These are phyloP conservation scores for Amanita pseudoporphyria DNA, from an alignment of 768 basidiomycete genomes.

Conservation along the genomic window DNA sequence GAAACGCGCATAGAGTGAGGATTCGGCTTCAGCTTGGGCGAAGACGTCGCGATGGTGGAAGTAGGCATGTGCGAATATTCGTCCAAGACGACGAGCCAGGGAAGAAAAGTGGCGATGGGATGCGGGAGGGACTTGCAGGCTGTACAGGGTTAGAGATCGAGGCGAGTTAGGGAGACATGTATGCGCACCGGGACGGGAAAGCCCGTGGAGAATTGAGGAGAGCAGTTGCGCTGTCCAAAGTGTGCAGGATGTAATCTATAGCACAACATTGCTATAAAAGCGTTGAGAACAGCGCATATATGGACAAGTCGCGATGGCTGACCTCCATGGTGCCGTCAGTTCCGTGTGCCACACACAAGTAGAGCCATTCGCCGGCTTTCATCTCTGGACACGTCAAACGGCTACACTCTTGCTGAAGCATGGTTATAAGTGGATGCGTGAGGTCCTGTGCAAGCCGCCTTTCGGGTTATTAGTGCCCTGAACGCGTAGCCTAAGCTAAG, in stretches of 20 bases:
- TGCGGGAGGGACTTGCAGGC: slow-evolving; percentile 70
- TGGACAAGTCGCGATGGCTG: slow-evolving; percentile 12
- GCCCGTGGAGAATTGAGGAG: slow-evolving; percentile 84
- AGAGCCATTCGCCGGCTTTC: slow-evolving; percentile 99
- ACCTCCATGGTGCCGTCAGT: slow-evolving; percentile 85
- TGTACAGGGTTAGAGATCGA: slow-evolving; percentile 19
- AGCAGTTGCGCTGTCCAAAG: slow-evolving; percentile 88
- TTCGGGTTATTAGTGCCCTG: neutral
- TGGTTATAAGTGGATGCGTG: slow-evolving; percentile 76
- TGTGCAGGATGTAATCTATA: slow-evolving; percentile 92
- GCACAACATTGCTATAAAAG: slow-evolving; percentile 79
- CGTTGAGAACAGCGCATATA: neutral
- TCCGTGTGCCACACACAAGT: slow-evolving; percentile 91
- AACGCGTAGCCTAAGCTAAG: neutral
- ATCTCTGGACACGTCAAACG: slow-evolving; percentile 87
- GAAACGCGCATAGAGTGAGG: slow-evolving; percentile 84
- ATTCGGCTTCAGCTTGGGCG: slow-evolving; percentile 85
- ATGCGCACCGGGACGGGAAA: slow-evolving; percentile 78
- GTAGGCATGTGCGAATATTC: slow-evolving; percentile 95
- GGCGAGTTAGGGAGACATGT: neutral
- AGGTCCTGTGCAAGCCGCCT: slow-evolving; percentile 87
- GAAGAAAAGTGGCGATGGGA: slow-evolving; percentile 87
- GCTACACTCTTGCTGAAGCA: slow-evolving; percentile 81
- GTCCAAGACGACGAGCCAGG: slow-evolving; percentile 81
- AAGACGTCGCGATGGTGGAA: slow-evolving; percentile 91